Percentiles rank a stretch among this genome's conserved stretches.
Evolutionary conservation across 805 yeast species (phyloP).

Genomic region (Pichia eremophila): DNA sequence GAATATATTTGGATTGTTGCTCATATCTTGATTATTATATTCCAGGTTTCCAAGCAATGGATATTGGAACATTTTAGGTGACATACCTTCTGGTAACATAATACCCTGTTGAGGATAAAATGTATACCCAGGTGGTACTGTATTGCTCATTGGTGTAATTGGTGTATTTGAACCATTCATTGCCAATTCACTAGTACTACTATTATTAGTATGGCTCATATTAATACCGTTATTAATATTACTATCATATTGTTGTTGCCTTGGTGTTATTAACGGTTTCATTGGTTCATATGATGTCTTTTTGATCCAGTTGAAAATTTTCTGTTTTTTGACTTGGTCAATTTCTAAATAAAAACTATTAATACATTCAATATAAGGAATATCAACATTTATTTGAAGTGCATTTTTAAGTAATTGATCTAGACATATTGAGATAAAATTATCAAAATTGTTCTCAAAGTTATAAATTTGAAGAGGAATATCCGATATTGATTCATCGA

Average conservation of each 20-base stretch:
- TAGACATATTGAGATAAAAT: slow-evolving; percentile 14
- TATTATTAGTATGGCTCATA: not conserved
- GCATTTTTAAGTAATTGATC: slow-evolving; percentile 15
- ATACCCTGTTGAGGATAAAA: not conserved
- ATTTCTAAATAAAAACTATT: slow-evolving; percentile 16
- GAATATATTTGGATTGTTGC: not conserved
- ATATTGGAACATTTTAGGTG: not conserved
- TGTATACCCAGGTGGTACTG: slow-evolving; percentile 1
- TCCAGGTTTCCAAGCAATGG: not conserved
- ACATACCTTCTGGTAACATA: not conserved
- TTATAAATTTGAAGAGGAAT: slow-evolving; percentile 15
- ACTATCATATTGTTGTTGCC: not conserved
- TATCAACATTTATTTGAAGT: slow-evolving; percentile 2
- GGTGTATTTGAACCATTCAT: slow-evolving; percentile 1
- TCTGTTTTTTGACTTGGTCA: slow-evolving; percentile 9
- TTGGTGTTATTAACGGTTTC: not conserved
- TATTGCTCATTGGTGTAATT: slow-evolving; percentile 4
- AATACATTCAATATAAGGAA: slow-evolving; percentile 18
- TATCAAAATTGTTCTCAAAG: slow-evolving; percentile 13
- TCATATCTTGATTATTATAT: not conserved
- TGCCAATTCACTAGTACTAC: not conserved
- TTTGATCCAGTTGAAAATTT: slow-evolving; percentile 17
- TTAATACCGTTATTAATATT: not conserved
- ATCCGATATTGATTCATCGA: slow-evolving; percentile 7
- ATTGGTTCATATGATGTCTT: not conserved